Evolutionary conservation across 2,329 filamentous ascomycete genomes (phyloP), one percentile per base, ranked within the genome.

Genomic region (Monosporascus sp.): DNA sequence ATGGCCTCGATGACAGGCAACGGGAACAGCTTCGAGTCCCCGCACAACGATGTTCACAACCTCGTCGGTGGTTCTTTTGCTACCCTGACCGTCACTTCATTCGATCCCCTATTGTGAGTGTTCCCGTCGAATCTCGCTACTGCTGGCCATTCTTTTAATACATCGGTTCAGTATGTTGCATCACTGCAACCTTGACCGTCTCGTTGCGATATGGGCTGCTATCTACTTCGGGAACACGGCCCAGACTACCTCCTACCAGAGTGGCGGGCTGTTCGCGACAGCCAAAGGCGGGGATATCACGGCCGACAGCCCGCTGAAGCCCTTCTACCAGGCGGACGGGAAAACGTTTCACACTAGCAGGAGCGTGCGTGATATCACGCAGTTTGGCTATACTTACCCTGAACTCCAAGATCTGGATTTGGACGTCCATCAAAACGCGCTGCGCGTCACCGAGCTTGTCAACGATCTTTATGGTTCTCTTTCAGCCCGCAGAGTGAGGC

Each of bases 361-460:
- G 19, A 66, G 64, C 17, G 68, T 66, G 17, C 56, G 59, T 11
- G 51, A 59, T 5, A 64, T 65, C 44, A 60, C 56, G 67, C 22
- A 61, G 7, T 71, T 76, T 52, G 73, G 73, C 20, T 76, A 77
- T 61, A 73, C 69, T 5, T 75, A 75, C 56, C 67, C 66, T 2
- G 71, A 74, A 54, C 64, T 77, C 27, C 55, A 66, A 52, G 67
- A 71, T 61, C 81, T 82, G 57, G 77, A 74, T 27, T 82, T 84
- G 69, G 78, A 78, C 3, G 71, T 80, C 1, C 76, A 83, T 54
- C 75, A 85, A 59, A 67, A 83, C 52, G 75, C 85, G 61, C 67
- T 90, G 45, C 76, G 78, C 60, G 75, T 90, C 34, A 78, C 82
- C 38, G 78, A 82, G 0, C 79, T 84, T 7, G 79, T 88, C 14